Base-by-base conservation (phyloP, 495 filamentous ascomycete species). In the Hypoxylon lienhwacheense region DNA sequence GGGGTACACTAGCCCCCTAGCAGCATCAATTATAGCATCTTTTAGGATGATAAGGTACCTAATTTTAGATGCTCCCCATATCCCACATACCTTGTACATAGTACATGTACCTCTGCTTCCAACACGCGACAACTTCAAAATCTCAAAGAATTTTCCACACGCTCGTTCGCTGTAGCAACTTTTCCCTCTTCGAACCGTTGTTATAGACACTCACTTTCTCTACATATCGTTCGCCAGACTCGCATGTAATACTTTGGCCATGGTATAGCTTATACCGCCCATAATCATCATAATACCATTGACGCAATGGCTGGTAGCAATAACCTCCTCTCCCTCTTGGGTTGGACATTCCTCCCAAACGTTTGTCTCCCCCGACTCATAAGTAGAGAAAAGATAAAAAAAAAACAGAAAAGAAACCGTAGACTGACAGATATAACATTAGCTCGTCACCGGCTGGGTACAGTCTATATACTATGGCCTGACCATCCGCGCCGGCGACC, bases 401-500 rank as follows among this genome's bases (percentile, higher is more conserved):
- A 8, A 8, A 26, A 5, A 4, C 5, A 37, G 21, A 20, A 37
- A n/a, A 15, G 10, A 3, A 43, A 10, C 26, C 25, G 16, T 10
- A 20, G 32, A 16, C 40, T 29, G n/a, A 32, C 34, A 26, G 24
- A 41, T 26, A 16, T 11, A 4, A 16, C 25, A 1, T 14, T 63
- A 92, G 87, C 80, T 95, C 64, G 86, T 83, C 15, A 91, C 90
- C 46, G 82, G 83, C 55, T 88, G 86, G 73, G 58, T 89, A 7
- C 90, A 97, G 60, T 79, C 76, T 36, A 68, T 95, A 56, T 96
- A 89, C 74, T 98, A 97, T 77, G 76, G 85, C 65, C 75, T 97
- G 55, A 88, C 89, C 12, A 92, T 96, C 61, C 91, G 93, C 58
- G 93, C 90, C 20, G 93, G 93, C 57, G 87, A 95, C 53, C 87